Conservation (phyloP, 768 basidiomycete species). For the Lactarius pseudohatsudake region DNA sequence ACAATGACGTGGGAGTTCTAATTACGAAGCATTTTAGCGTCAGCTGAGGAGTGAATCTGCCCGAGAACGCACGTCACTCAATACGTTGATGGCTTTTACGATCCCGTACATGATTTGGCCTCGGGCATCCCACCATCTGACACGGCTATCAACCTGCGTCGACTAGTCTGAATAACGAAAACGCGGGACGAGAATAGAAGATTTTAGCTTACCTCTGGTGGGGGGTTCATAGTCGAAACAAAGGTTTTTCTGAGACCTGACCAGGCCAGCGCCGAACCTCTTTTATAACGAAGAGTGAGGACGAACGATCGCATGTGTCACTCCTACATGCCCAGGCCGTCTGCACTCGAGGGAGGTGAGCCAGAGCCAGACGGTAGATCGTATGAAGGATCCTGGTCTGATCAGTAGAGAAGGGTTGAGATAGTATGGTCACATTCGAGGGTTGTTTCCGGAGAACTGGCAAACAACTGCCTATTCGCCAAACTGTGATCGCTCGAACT, state of each 20-base stretch:
- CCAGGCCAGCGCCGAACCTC: constrained; percentile 8
- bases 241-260: constrained; percentile 32
- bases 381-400: constrained; percentile 23
- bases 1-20: constrained; percentile 64
- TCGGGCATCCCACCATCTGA: constrained; percentile 62
- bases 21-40: constrained; percentile 16
- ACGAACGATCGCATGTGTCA: constrained; percentile 14
- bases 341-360: constrained; percentile 13
- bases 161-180: constrained; percentile 24
- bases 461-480: constrained; percentile 12
- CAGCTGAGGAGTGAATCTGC: constrained; percentile 4
- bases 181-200: constrained; percentile 10
- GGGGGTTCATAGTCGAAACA: constrained; percentile 69
- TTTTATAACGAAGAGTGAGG: constrained; percentile 14
- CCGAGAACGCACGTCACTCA: constrained; percentile 52
- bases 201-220: constrained; percentile 43
- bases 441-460: constrained; percentile 7
- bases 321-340: constrained; percentile 23
- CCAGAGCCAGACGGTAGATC: constrained; percentile 4
- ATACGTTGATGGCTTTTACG: constrained; percentile 52
- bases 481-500: constrained; percentile 25
- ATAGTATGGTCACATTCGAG: constrained; percentile 24
- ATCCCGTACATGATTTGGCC: constrained; percentile 59
- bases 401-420: constrained; percentile 21
- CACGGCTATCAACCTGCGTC: constrained; percentile 61